Base-by-base conservation (phyloP, 352 stramenopile species). In the Pythium sp. region DNA sequence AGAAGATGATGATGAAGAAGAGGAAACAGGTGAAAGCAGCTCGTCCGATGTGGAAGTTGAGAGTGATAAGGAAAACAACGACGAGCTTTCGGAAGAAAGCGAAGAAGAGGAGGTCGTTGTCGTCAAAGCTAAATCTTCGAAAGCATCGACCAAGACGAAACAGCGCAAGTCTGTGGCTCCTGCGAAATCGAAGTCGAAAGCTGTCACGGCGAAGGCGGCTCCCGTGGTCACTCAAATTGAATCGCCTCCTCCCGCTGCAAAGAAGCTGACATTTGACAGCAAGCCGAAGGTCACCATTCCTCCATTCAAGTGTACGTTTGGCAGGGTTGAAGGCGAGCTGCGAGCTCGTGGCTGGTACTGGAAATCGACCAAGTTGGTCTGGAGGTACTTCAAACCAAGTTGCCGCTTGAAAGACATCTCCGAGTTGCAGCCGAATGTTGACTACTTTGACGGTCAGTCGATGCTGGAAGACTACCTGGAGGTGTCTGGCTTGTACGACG, bases 281-380 rank as follows among this genome's bases (percentile, higher is more conserved):
- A 68, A 72, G 38, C 46, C 26, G 15, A 30, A 3, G 6, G 51
- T 47, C 1, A 64, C 62, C 24, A 83, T 89, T 43, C 84, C 86
- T 28, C 58, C 72, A 5, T 91, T 94, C 62, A 86, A 90, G 58
- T 75, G 77, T 60, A 78, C 71, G 15, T 86, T 82, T 51, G 86
- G 86, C 30, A 90, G 81, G 55, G 62, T 91, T 32, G 86, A 94
- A 66, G 58, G 30, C 4, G 86, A 90, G 47, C 60, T 94, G 3
- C 74, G 72, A 22, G 61, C 34, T 30, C 81, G 79, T 34, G 86
- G 86, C 24, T 94, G 86, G 86, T 90, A 79, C 69, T 94, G 84
- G 84, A 86, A 81, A 38, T 32, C 36, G 20, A 58, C 64, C 22
- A 67, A 55, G 20, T 71, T 79, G 8, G 75, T 75, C n/a, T 92